Conservation (phyloP, 2,329 filamentous ascomycete species). For the Leptographium flavum region DNA sequence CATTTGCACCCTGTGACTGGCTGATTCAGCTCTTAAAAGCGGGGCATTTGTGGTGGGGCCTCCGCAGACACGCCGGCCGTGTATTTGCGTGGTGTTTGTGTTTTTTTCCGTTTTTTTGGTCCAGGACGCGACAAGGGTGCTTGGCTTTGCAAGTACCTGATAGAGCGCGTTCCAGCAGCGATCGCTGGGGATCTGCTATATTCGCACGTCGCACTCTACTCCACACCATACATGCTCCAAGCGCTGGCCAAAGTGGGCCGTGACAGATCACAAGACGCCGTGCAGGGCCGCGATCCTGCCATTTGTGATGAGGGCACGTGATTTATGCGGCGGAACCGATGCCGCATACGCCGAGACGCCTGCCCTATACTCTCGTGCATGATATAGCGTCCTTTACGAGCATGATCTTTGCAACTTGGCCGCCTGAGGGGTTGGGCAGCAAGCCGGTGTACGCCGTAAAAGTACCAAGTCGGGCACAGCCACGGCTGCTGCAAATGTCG, state of each 20-base stretch:
- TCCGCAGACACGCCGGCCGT: constrained; percentile 1
- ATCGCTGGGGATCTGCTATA: background rate
- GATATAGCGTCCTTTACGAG: too few relatives aligned
- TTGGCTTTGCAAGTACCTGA: too few relatives aligned
- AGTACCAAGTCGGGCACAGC: background rate
- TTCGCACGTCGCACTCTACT: too few relatives aligned
- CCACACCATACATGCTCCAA: too few relatives aligned
- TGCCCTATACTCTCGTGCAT: too few relatives aligned
- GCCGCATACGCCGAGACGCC: too few relatives aligned
- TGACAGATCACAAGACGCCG: background rate
- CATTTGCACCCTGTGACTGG: constrained; percentile 27
- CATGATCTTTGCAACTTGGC: too few relatives aligned
- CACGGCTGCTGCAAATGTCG: background rate
- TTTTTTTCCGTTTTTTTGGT: background rate
- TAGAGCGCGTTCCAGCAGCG: background rate
- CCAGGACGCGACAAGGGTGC: background rate
- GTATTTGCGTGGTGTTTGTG: background rate
- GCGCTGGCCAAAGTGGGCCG: background rate
- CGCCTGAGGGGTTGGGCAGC: background rate
- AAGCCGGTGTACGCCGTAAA: background rate
- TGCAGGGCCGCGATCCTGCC: too few relatives aligned
- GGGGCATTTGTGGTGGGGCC: background rate
- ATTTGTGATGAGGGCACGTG: too few relatives aligned
- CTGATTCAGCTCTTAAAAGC: constrained; percentile 20
- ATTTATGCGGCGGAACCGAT: too few relatives aligned